A percentile compares a stretch with the other conserved stretches of the same genome.
These are phyloP conservation scores for Xylaria sp. DNA, from an alignment of 2,329 filamentous ascomycete species.

Conservation along the genomic window DNA sequence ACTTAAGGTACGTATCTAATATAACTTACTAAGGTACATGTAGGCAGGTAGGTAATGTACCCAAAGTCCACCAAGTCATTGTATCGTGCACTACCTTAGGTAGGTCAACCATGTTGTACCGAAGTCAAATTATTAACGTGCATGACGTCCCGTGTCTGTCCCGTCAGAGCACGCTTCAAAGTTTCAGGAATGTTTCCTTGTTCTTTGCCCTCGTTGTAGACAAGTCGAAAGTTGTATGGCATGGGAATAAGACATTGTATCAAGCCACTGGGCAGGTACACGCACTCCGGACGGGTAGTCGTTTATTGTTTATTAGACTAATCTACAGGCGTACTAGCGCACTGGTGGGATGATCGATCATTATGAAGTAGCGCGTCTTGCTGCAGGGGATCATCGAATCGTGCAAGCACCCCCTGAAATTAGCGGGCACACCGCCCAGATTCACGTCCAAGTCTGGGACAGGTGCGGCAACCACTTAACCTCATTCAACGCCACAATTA, in stretches of 20 bases:
- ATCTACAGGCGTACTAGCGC: conserved; percentile 3
- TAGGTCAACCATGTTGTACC: not conserved
- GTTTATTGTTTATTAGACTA: conserved; percentile 15
- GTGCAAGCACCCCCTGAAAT: conserved; percentile 26
- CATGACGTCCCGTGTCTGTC: not conserved
- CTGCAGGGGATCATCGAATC: conserved; percentile 15
- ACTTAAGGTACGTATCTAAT: not conserved
- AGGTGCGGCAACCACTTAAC: not conserved
- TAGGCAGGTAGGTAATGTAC: too few relatives aligned
- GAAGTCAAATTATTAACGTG: not conserved
- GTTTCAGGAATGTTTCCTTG: not conserved
- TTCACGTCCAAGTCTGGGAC: not conserved
- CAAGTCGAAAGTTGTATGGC: not conserved
- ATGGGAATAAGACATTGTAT: not conserved
- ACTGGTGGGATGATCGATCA: conserved; percentile 12
- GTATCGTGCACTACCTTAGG: not conserved
- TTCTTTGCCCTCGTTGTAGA: not conserved
- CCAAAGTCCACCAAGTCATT: not conserved
- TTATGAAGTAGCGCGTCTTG: conserved; percentile 14
- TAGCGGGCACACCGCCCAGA: conserved; percentile 20
- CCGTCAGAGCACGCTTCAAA: not conserved
- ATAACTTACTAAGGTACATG: not conserved
- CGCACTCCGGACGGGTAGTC: not conserved
- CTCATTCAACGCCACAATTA: not conserved
- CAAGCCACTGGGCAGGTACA: not conserved